Evolutionary conservation across 2,329 filamentous ascomycete species (phyloP), one percentile per base, ranked within the genome.

Genomic region (Microsporum audouinii): DNA sequence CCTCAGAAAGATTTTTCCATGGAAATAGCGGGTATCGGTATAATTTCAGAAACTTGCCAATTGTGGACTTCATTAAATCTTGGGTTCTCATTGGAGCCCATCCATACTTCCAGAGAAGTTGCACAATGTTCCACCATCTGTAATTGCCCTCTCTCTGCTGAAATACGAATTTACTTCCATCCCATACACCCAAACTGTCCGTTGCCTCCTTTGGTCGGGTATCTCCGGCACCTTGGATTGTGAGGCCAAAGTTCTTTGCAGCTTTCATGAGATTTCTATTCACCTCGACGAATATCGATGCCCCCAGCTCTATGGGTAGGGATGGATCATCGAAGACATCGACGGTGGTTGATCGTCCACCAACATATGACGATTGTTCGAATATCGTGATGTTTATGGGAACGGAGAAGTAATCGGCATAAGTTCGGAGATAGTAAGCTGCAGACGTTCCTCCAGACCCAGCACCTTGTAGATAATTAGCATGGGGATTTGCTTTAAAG

Each of bases 391-490:
- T 87, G 66, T 95, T 88, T 62, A 92, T 71, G 1, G 80, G 76
- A 17, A 88, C 73, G n/a, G 80, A 72, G 29, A 77, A 78, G 62
- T 82, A 75, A 2, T 82, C 75, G 27, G 89, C 87, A 72, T 86
- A 91, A 68, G 87, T 83, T 43, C 81, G 80, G 55, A 99, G 79
- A 69, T 92, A 84, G 73, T 94, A 96, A 0, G 94, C 91, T 2
- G 91, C 79, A 1, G 91, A 95, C 3, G 94, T 84, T 34, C 94
- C 94, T 34, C 85, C 92, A 49, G 94, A 87, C 55, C 94, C 94
- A 66, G 92, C 92, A 64, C 94, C 92, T 95, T 27, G n/a, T 33
- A 34, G 41, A 33, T 59, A 61, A 14, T 39, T 56, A 38, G 33
- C 31, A 10, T 36, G 53, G 6, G 8, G n/a, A 12, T 27, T 3